phyloP scores from a whole-genome alignment of 2,329 filamentous ascomycete species.

The Pseudovirgaria hyperparasitica region DNA sequence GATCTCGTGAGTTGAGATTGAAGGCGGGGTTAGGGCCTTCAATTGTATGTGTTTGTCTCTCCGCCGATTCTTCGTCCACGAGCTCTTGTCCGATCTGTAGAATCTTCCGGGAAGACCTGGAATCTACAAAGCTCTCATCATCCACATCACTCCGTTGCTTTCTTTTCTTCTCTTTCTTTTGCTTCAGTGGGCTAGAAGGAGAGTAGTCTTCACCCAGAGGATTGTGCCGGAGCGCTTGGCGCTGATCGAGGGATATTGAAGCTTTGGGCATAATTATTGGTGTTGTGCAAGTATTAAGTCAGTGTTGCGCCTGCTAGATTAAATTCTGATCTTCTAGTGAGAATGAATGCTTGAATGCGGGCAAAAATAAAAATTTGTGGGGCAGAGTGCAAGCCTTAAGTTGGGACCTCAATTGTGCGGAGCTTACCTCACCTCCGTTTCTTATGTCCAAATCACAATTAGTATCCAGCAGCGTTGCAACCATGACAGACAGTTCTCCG shows the following conservation, averaged over 20 bases:
- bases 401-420: too few relatives aligned
- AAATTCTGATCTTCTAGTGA: too few relatives aligned
- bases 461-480: too few relatives aligned
- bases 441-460: slow-evolving; percentile 1
- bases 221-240: slow-evolving; percentile 63
- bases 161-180: slow-evolving; percentile 50
- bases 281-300: too few relatives aligned
- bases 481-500: slow-evolving; percentile 24
- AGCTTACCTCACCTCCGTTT: too few relatives aligned
- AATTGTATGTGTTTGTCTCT: slow-evolving; percentile 28
- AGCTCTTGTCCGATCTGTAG: slow-evolving; percentile 80
- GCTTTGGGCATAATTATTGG: slow-evolving; percentile 62
- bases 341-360: too few relatives aligned
- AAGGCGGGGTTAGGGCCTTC: slow-evolving; percentile 51
- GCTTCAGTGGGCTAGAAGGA: slow-evolving; percentile 58
- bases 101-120: slow-evolving; percentile 79
- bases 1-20: slow-evolving; percentile 68
- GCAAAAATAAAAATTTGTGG: not conserved
- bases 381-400: not conserved
- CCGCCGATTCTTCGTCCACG: slow-evolving; percentile 62
- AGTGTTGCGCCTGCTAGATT: too few relatives aligned
- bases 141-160: slow-evolving; percentile 43
- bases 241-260: slow-evolving; percentile 39
- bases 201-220: slow-evolving; percentile 81
- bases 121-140: slow-evolving; percentile 66